Base-by-base conservation (phyloP, 2,329 filamentous ascomycete species). In the Fusarium secorum region DNA sequence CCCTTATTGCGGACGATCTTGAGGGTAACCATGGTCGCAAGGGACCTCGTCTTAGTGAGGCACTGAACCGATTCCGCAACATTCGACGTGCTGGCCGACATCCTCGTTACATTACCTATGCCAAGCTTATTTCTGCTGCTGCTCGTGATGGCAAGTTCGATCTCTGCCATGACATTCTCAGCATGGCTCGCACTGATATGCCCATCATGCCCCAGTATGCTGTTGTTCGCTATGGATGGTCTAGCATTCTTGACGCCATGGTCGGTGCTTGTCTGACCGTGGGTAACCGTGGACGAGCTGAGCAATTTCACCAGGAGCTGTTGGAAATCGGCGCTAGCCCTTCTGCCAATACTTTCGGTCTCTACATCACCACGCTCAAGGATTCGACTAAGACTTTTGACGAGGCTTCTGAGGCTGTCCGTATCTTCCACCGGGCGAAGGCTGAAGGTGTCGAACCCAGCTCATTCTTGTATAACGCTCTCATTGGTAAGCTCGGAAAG, bases 281-380 rank as follows among this genome's bases (percentile, higher is more conserved):
- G 49, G 93, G 94, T 68, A 91, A 95, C 78, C 93, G 95, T 61
- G 87, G 88, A 64, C 85, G 93, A 66, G 96, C 96, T 66, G 91
- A 92, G 79, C 90, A 94, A 75, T 98, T 92, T 81, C 96, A 98
- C 79, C 91, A 96, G 80, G 94, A 99, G 80, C 87, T 99, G 73
- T 86, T 97, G 52, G 91, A 94, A 66, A 96, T 98, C 85, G 95
- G 95, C 51, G 90, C 93, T 66, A 91, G 95, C 14, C 96, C 96
- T 20, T 97, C 95, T 5, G 96, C 96, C 45, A 99, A 99, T 85
- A 99, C 96, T 1, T 99, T 97, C 75, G 96, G 96, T 65, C 88
- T 99, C 22, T 99, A 98, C 86, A 99, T 99, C 82, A 98, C 97
- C n/a, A 98, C 95, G 4, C 86, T 99, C 68, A 98, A 98, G 85